A percentile compares a stretch with the other conserved stretches of the same genome.
phyloP scores from a whole-genome alignment of 441 rosid genomes.

The Mallotus japonicus region DNA sequence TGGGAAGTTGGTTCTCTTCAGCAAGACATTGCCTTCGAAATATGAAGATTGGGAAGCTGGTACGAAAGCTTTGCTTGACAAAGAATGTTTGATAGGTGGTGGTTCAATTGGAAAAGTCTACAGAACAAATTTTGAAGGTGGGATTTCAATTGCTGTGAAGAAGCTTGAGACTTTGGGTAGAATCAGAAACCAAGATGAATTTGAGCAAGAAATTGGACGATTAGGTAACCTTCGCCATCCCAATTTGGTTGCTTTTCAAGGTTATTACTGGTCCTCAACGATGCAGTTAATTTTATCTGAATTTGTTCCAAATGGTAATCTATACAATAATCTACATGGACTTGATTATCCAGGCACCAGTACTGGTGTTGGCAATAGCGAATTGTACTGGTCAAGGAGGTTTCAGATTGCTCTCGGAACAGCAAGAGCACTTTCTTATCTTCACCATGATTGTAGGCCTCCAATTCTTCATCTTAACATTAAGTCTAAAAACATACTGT shows the following conservation, averaged over 20 bases:
- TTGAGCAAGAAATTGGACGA: slow-evolving; percentile 83
- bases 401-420: slow-evolving; percentile 88
- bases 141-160: slow-evolving; percentile 87
- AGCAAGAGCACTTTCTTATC: slow-evolving; percentile 82
- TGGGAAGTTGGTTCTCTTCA: slow-evolving; percentile 88
- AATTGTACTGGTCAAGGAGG: slow-evolving; percentile 74
- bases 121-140: slow-evolving; percentile 76
- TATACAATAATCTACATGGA: slow-evolving; percentile 74
- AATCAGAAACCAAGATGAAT: slow-evolving; percentile 85
- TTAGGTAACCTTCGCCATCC: slow-evolving; percentile 68
- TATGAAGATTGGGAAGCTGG: slow-evolving; percentile 98
- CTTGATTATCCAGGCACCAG: slow-evolving; percentile 58
- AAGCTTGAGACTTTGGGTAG: slow-evolving; percentile 87
- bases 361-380: slow-evolving; percentile 57
- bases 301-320: slow-evolving; percentile 66
- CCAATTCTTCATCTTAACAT: slow-evolving; percentile 87
- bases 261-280: slow-evolving; percentile 83
- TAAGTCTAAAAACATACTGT: slow-evolving; percentile 80
- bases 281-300: slow-evolving; percentile 82
- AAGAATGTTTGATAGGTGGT: slow-evolving; percentile 75
- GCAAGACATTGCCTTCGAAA: slow-evolving; percentile 84
- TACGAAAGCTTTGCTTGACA: slow-evolving; percentile 84
- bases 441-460: slow-evolving; percentile 87
- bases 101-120: slow-evolving; percentile 88
- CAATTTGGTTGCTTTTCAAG: slow-evolving; percentile 78